phyloP scores from a whole-genome alignment of 805 yeast species.

The Brettanomyces naardenensis region DNA sequence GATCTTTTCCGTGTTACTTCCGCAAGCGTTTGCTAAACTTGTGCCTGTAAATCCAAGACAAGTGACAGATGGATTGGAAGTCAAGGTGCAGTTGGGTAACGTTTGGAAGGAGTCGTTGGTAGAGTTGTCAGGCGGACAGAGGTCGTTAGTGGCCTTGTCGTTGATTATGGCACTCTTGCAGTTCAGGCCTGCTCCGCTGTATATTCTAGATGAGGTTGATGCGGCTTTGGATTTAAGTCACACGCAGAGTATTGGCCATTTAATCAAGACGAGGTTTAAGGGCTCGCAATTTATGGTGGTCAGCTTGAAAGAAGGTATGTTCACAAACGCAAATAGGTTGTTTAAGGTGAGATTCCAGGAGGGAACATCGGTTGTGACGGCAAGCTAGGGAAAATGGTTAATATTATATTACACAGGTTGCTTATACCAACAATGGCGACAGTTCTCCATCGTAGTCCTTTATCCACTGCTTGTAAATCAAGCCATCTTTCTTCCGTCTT shows the following conservation, averaged over 20 bases:
- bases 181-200: slow-evolving; percentile 98
- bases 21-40: slow-evolving; percentile 83
- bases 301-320: slow-evolving; percentile 96
- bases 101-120: slow-evolving; percentile 96
- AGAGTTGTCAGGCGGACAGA: slow-evolving; percentile 94
- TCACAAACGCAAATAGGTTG: slow-evolving; percentile 91
- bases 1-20: slow-evolving; percentile 80
- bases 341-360: slow-evolving; percentile 93
- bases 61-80: slow-evolving; percentile 85
- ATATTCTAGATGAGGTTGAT: slow-evolving; percentile 95
- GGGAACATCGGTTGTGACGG: slow-evolving; percentile 87
- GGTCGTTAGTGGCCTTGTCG: slow-evolving; percentile 89
- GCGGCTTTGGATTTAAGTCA: slow-evolving; percentile 97
- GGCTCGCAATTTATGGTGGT: slow-evolving; percentile 97
- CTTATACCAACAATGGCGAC: no score
- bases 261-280: slow-evolving; percentile 89
- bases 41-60: slow-evolving; percentile 76
- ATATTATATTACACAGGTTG: no score
- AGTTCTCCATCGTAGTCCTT: no score
- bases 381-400: slow-evolving; percentile 35
- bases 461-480: slow-evolving; percentile 16
- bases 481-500: slow-evolving; percentile 15
- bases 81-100: slow-evolving; percentile 79
- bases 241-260: slow-evolving; percentile 94
- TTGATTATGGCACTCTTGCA: slow-evolving; percentile 87